Evolutionary conservation across 164 flowering plant genomes (phyloP).

Genomic region (Santalum album): DNA sequence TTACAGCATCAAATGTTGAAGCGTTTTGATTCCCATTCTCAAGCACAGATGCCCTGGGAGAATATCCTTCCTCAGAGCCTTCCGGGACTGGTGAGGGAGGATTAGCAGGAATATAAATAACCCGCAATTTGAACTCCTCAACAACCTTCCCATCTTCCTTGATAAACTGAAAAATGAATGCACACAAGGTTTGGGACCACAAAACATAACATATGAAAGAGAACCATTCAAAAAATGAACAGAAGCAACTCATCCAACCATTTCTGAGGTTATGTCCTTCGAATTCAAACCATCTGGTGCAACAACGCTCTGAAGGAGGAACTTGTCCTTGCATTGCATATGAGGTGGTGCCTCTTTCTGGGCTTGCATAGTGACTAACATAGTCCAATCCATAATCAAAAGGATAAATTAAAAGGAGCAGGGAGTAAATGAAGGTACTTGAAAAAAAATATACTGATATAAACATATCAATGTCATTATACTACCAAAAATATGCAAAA

Average conservation of each 20-base stretch:
- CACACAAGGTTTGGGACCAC: neutral
- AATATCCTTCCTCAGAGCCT: constrained; percentile 79
- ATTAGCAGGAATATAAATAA: constrained; percentile 67
- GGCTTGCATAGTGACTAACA: constrained; percentile 91
- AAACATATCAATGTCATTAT: no score
- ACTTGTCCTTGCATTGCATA: constrained; percentile 89
- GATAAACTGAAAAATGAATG: constrained; percentile 43
- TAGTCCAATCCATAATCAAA: constrained; percentile 5
- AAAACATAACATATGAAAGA: neutral
- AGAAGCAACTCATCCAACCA: constrained; percentile 30
- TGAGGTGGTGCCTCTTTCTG: constrained; percentile 68
- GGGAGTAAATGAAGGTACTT: neutral
- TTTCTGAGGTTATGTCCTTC: constrained; percentile 55
- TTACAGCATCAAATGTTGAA: constrained; percentile 48
- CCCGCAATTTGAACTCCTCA: constrained; percentile 80
- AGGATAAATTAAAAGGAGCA: neutral
- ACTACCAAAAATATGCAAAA: no score
- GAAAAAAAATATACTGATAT: no score
- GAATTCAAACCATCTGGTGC: constrained; percentile 36
- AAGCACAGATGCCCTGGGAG: constrained; percentile 48
- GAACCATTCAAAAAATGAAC: neutral
- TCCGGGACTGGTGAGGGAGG: constrained; percentile 96
- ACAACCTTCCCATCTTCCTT: constrained; percentile 64
- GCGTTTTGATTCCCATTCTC: constrained; percentile 43
- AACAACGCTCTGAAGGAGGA: constrained; percentile 66